Percentiles rank a stretch among this genome's conserved stretches.
phyloP scores from a whole-genome alignment of 1,139 yeast genomes.

The Magnusiomyces ingens region DNA sequence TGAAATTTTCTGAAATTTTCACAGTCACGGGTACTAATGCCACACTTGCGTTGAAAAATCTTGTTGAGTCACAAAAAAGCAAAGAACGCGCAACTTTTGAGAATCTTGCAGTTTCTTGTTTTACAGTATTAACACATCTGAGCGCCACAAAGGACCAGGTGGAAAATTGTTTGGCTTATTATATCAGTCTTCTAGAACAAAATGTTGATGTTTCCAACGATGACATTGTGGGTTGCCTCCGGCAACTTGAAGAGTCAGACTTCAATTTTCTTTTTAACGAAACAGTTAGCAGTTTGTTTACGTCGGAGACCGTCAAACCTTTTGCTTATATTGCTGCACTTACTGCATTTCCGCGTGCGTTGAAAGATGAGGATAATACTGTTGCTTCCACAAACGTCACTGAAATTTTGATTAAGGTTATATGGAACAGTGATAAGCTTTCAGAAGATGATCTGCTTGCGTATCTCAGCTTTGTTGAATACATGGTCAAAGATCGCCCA shows the following conservation, averaged over 20 bases:
- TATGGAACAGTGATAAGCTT: slow-evolving; percentile 22
- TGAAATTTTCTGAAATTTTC: background rate
- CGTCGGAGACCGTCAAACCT: background rate
- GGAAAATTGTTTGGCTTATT: slow-evolving; percentile 9
- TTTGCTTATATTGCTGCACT: slow-evolving; percentile 9
- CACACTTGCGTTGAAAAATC: background rate
- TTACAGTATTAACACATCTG: slow-evolving; percentile 1
- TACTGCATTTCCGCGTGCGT: slow-evolving; percentile 1
- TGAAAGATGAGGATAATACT: slow-evolving; percentile 3
- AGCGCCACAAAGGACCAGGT: slow-evolving; percentile 5
- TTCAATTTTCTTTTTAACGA: slow-evolving; percentile 2
- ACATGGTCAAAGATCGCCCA: slow-evolving; percentile 41
- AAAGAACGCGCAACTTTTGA: background rate
- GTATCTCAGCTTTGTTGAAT: slow-evolving; percentile 32
- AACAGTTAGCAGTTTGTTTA: slow-evolving; percentile 5
- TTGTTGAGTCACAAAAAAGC: background rate
- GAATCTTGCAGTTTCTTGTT: slow-evolving; percentile 1
- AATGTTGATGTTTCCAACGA: slow-evolving; percentile 9
- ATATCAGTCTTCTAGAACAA: slow-evolving; percentile 6
- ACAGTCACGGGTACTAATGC: background rate
- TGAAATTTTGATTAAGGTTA: background rate
- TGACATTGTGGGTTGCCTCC: background rate
- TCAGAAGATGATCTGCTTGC: slow-evolving; percentile 17
- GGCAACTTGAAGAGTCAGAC: slow-evolving; percentile 5
- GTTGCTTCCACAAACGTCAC: background rate